phyloP scores from a whole-genome alignment of 2,329 filamentous ascomycete genomes.

The Fusarium nelsonii region DNA sequence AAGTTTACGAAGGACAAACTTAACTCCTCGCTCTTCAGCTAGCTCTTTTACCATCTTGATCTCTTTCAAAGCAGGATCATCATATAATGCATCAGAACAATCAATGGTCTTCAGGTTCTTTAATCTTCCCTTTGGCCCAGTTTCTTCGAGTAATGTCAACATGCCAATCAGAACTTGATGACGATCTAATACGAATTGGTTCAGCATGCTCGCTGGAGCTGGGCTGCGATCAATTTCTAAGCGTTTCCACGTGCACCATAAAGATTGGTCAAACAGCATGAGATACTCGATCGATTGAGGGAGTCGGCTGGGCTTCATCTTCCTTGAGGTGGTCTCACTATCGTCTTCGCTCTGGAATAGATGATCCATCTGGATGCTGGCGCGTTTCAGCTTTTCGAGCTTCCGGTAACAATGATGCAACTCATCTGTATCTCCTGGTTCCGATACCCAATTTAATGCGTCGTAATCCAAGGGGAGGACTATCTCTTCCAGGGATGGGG shows the following conservation, averaged over 20 bases:
- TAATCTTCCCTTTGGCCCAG: neutral
- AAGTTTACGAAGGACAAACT: neutral
- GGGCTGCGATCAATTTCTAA: too few relatives aligned
- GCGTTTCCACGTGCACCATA: neutral
- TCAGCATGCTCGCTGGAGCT: fast-evolving
- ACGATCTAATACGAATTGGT: neutral
- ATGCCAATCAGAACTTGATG: neutral
- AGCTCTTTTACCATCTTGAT: neutral
- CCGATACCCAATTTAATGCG: neutral
- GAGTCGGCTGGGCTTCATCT: neutral
- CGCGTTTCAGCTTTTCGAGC: neutral
- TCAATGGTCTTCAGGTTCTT: neutral
- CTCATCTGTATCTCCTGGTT: fast-evolving
- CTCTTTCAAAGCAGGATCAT: neutral
- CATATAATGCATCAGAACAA: neutral
- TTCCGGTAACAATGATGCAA: neutral
- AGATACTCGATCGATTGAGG: neutral
- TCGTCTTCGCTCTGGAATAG: neutral
- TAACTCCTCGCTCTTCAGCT: neutral
- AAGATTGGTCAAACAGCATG: neutral
- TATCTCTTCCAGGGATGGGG: neutral
- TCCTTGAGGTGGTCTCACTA: neutral
- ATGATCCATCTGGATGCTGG: neutral
- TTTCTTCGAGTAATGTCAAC: fast-evolving
- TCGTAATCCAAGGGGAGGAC: neutral